Evolutionary conservation across 1,139 yeast genomes (phyloP).

Genomic region (Hanseniaspora sp.): DNA sequence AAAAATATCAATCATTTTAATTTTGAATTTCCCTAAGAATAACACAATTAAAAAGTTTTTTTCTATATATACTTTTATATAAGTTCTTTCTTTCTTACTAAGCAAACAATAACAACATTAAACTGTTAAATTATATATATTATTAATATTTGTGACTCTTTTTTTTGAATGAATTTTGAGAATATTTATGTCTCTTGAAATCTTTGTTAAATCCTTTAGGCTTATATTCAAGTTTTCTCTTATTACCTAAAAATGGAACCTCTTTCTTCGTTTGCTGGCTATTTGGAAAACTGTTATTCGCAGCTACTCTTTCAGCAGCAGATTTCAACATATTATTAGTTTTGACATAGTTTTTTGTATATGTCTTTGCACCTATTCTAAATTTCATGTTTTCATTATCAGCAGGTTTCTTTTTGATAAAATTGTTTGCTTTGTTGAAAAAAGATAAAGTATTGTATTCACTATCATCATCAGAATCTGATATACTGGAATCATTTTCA

Average conservation of each 20-base stretch:
- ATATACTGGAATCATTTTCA: conserved; percentile 42
- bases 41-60: too few species aligned
- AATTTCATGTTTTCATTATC: conserved; percentile 12
- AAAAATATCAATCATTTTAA: too few species aligned
- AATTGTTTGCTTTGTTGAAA: conserved; percentile 3
- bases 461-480: conserved; percentile 40
- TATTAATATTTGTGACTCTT: neutral
- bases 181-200: neutral
- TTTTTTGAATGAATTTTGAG: neutral
- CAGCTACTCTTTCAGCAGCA: neutral
- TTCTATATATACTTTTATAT: too few species aligned
- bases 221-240: neutral
- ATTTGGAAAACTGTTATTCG: neutral
- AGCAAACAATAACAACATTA: too few species aligned
- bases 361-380: conserved; percentile 11
- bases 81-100: too few species aligned
- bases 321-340: neutral
- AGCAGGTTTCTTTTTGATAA: conserved; percentile 7
- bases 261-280: neutral
- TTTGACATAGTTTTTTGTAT: neutral
- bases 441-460: conserved; percentile 18
- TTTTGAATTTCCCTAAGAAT: too few species aligned
- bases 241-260: conserved; percentile 11
- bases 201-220: neutral
- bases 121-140: too few species aligned